Base-by-base conservation (phyloP, 352 stramenopile species). In the Halophytophthora batemanensis region DNA sequence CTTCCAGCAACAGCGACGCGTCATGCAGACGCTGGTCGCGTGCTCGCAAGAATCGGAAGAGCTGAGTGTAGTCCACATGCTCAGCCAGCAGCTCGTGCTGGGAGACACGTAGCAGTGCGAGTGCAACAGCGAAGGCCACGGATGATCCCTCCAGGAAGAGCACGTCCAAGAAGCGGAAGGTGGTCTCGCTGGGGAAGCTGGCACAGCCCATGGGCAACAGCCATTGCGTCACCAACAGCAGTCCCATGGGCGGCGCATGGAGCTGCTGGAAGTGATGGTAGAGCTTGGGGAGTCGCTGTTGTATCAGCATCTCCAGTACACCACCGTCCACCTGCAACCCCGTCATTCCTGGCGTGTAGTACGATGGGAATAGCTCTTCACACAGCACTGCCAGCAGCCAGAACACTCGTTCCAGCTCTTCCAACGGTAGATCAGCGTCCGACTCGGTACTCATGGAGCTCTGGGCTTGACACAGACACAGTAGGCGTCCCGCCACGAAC, bases 401-500 rank as follows among this genome's bases (percentile, higher is more conserved):
- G 52, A 90, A 90, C 2, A 76, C 61, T 0, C 70, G 50, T 45
- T 87, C 76, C 23, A 86, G 74, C 0, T 50, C 28, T 59, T 56
- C 19, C 42, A 58, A 29, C 7, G 37, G n/a, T 10, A 48, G 31
- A 4, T 43, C 22, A 15, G 14, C 23, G 33, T 2, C 25, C 18
- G 36, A n/a, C 7, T 41, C 10, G 12, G 48, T 34, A 10, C 19
- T 42, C 25, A 36, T 18, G 12, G 12, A 22, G 3, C 7, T 25
- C 21, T 59, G 21, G n/a, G 47, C 19, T 19, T 66, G 63, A 41
- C 71, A 84, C 5, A 90, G 46, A 47, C 78, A 90, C 33, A 96
- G 49, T 29, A 95, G 38, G 14, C 87, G 67, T 0, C 74, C 87
- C 7, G 82, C 83, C 18, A 96, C 75, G 46, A 95, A 96, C 35